These are phyloP conservation scores for Pichia paraexigua DNA, from an alignment of 805 yeast genomes.

Conservation along the genomic window DNA sequence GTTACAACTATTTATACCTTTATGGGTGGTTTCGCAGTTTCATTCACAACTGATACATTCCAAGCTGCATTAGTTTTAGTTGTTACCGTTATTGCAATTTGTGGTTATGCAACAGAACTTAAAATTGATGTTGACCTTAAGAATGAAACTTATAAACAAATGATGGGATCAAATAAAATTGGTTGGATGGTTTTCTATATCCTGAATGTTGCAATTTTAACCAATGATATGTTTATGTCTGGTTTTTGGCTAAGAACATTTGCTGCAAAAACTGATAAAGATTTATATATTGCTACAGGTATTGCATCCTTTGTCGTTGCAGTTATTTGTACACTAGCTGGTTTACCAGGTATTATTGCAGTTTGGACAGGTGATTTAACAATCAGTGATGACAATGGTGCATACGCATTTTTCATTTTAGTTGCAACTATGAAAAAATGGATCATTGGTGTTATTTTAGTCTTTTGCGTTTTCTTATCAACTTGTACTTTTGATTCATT, in stretches of 20 bases:
- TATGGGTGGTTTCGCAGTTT: slow-evolving; percentile 82
- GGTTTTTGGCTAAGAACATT: slow-evolving; percentile 95
- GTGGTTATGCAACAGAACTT: slow-evolving; percentile 72
- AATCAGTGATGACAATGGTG: slow-evolving; percentile 47
- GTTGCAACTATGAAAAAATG: slow-evolving; percentile 71
- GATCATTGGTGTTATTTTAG: slow-evolving; percentile 77
- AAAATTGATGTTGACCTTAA: slow-evolving; percentile 52
- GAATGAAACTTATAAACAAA: slow-evolving; percentile 54
- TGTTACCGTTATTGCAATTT: slow-evolving; percentile 59
- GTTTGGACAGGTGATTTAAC: slow-evolving; percentile 78
- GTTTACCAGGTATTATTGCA: slow-evolving; percentile 78
- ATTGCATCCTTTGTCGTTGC: slow-evolving; percentile 66
- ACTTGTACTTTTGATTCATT: slow-evolving; percentile 86
- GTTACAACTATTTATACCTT: slow-evolving; percentile 84
- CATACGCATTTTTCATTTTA: slow-evolving; percentile 64
- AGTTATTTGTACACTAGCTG: slow-evolving; percentile 60
- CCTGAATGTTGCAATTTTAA: slow-evolving; percentile 74
- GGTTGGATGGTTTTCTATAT: slow-evolving; percentile 91
- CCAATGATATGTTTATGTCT: slow-evolving; percentile 83
- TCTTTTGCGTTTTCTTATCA: slow-evolving; percentile 64
- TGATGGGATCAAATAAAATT: slow-evolving; percentile 56
- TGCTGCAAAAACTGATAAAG: slow-evolving; percentile 73
- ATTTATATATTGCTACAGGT: slow-evolving; percentile 65
- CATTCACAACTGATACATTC: slow-evolving; percentile 78
- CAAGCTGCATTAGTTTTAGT: slow-evolving; percentile 72